Base-by-base conservation (phyloP, 179 eudicot genomes). In the Pouteria campechiana region DNA sequence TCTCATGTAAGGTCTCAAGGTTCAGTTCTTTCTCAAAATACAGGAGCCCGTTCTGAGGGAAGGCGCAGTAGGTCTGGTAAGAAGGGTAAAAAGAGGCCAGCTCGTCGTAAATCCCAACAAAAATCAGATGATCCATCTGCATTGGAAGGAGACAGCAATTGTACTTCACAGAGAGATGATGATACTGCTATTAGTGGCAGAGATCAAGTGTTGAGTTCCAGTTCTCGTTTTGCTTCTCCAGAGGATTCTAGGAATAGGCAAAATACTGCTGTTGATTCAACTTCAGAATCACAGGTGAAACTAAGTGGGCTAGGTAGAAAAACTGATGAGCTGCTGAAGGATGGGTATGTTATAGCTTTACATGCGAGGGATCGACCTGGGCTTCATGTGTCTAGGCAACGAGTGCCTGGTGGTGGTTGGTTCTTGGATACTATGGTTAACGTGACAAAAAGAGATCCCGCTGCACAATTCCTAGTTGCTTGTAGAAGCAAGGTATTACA, bases 391-490 rank as follows among this genome's bases (percentile, higher is more conserved):
- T 90, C 98, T 18, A 74, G 94, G 69, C 98, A 87, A 57, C 74
- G 98, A 62, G 78, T 69, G 24, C 64, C 79, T 62, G 96, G 88
- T 2, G 98, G 96, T 44, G 98, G 94, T 52, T 90, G 96, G 96
- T 90, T 90, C 57, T 63, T 90, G 16, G 98, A 90, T 63, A 62
- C 77, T 11, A 38, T 79, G 69, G 57, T 80, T 25, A 55, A 53
- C 73, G 98, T 82, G 29, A 70, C 98, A 29, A 75, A 55, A 71
- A 74, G 96, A 71, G 98, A 90, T 54, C 98, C 98, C 37, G 96
- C 96, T 36, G 92, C 95, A 34, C 98, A 90, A 54, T 82, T 90
- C 66, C 94, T 90, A 22, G 73, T 81, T 60, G 87, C 67, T 57
- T 70, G 56, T 29, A 69, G 84, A 75, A 67, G 60, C 70, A 75